A percentile compares a stretch with the other conserved stretches of the same genome.
Conservation (phyloP, 306 rosid genomes). For the Malus fusca region DNA sequence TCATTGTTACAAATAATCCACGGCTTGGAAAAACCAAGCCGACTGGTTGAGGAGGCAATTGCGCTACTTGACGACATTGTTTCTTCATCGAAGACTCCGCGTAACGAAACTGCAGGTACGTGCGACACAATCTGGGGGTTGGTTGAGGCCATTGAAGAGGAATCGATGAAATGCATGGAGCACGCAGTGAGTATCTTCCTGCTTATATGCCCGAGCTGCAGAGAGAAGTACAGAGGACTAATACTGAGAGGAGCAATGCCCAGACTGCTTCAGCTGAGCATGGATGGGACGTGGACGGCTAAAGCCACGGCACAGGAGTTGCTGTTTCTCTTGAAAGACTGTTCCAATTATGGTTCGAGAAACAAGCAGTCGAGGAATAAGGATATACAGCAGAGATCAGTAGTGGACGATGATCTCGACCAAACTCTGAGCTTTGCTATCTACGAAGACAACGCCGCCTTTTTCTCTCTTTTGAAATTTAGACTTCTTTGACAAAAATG, state of each 20-base stretch:
- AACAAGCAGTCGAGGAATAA: not conserved
- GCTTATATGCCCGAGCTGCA: constrained; percentile 54
- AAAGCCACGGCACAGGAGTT: constrained; percentile 45
- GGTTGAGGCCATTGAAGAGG: constrained; percentile 48
- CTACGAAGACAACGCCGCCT: too few species aligned
- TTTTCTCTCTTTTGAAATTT: too few species aligned
- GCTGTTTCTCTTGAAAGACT: constrained; percentile 59
- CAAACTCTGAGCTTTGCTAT: too few species aligned
- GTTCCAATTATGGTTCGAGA: constrained; percentile 35
- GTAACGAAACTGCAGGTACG: too few species aligned
- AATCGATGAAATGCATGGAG: constrained; percentile 48
- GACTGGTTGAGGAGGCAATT: constrained; percentile 41
- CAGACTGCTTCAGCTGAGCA: constrained; percentile 69
- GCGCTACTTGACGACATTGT: constrained; percentile 55
- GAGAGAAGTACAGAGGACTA: constrained; percentile 66
- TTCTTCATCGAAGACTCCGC: constrained; percentile 14
- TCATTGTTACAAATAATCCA: constrained; percentile 44
- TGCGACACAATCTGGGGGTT: too few species aligned
- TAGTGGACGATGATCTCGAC: too few species aligned
- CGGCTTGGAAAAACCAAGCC: constrained; percentile 37
- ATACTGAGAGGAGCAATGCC: constrained; percentile 67
- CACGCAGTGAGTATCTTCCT: constrained; percentile 59
- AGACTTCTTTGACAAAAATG: too few species aligned
- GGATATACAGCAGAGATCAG: too few species aligned
- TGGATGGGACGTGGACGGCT: constrained; percentile 65